Base-by-base conservation (phyloP, 495 filamentous ascomycete species). In the Hypomontagnella monticulosa region DNA sequence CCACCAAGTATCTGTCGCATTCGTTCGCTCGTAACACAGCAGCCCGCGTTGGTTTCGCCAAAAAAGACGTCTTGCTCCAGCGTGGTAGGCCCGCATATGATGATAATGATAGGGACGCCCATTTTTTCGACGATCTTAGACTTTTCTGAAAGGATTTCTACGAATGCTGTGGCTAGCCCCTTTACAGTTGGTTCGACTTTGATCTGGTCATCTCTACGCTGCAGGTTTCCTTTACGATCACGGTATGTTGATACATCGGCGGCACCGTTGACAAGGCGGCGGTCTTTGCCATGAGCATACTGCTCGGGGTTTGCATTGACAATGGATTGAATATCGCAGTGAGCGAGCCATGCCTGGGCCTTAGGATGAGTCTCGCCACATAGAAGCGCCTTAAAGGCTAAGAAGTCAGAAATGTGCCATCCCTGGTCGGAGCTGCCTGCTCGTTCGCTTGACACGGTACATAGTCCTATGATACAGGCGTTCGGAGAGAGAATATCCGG, bases 51-150 rank as follows among this genome's bases (percentile, higher is more conserved):
- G 0, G 44, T 48, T 8, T 69, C 36, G 1, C 66, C 64, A 14
- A 77, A 71, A 50, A 73, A 76, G 36, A 80, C 67, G 14, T 77
- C 73, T n/a, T 75, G 73, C 50, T 80, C 75, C 0, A 72, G 43
- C 8, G 74, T 74, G 2, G 73, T 69, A 0, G 70, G 71, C 4
- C 71, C 70, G 42, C 76, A 79, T 32, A 76, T 33, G 38, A 79
- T 64, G 47, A 80, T 34, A 23, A 78, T 33, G 6, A 80, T 47
- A 1, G 69, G 58, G 0, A 61, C 60, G 1, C 50, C 46, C 1
- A 38, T 38, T 11, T 52, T 7, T 12, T 59, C 47, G 12, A 66
- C 72, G 7, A 54, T 10, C 11, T 52, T 34, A n/a, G 70, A 66
- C 33, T 70, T 68, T 1, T 63, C 23, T 7, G 18, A 38, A 27